Percentiles rank a stretch among this genome's conserved stretches.
phyloP scores from a whole-genome alignment of 2,329 filamentous ascomycete species.

The Penicillium janthinellum region DNA sequence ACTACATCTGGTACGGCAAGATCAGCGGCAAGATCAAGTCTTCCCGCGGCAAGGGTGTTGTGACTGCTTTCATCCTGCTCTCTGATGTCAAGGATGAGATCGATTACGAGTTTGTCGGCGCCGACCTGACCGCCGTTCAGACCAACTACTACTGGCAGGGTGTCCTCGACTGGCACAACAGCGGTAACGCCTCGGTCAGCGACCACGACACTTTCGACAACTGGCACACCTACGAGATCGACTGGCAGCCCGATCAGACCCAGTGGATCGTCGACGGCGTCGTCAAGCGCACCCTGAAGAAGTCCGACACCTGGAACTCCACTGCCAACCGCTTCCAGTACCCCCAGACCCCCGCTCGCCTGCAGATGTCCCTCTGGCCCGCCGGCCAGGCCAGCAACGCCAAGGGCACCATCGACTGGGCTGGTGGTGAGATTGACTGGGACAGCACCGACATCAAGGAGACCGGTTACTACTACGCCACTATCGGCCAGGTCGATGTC shows the following conservation, averaged over 20 bases:
- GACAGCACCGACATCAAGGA: slow-evolving; percentile 74
- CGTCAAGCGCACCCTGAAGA: slow-evolving; percentile 71
- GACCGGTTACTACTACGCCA: slow-evolving; percentile 86
- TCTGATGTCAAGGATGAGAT: slow-evolving; percentile 98
- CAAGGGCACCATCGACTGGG: slow-evolving; percentile 85
- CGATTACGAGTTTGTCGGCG: slow-evolving; percentile 92
- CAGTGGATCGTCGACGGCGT: slow-evolving; percentile 86
- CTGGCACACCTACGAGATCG: slow-evolving; percentile 88
- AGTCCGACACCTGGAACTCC: slow-evolving; percentile 80
- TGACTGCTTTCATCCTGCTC: slow-evolving; percentile 96
- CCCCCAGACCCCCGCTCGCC: slow-evolving; percentile 86
- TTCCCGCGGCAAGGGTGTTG: slow-evolving; percentile 79
- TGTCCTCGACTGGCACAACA: slow-evolving; percentile 71
- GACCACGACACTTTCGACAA: slow-evolving; percentile 70
- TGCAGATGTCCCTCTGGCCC: slow-evolving; percentile 96
- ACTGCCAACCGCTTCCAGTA: slow-evolving; percentile 80
- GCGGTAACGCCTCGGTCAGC: slow-evolving; percentile 63
- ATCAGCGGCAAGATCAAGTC: slow-evolving; percentile 84
- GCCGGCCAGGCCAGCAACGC: slow-evolving; percentile 79
- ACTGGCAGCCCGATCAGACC: slow-evolving; percentile 85
- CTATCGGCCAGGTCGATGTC: slow-evolving; percentile 74
- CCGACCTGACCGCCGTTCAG: slow-evolving; percentile 74
- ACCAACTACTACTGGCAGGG: slow-evolving; percentile 98
- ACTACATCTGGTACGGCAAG: slow-evolving; percentile 97
- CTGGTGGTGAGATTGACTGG: slow-evolving; percentile 90